These are phyloP conservation scores for Pythium periplocum DNA, from an alignment of 352 stramenopile species.

Conservation along the genomic window DNA sequence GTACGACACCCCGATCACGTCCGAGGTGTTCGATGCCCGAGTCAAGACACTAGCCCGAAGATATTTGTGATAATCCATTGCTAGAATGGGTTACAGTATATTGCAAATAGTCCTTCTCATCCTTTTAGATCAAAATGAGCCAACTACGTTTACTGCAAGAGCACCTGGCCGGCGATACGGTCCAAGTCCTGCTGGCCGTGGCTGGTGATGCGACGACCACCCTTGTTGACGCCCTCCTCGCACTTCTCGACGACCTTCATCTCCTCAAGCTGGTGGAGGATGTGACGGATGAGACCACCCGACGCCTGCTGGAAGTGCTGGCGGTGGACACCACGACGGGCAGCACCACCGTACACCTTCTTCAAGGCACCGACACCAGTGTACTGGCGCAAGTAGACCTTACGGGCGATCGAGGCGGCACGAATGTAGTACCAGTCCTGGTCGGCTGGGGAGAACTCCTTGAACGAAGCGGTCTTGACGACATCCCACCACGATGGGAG, in stretches of 20 bases:
- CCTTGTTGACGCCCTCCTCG: constrained; percentile 87
- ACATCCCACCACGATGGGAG: constrained; percentile 97
- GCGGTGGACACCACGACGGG: constrained; percentile 88
- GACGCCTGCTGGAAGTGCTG: constrained; percentile 96
- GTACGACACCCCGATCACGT: constrained; percentile 93
- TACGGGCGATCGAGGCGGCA: constrained; percentile 96
- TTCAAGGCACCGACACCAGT: constrained; percentile 95
- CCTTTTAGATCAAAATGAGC: constrained; percentile 16
- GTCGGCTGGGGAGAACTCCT: constrained; percentile 96
- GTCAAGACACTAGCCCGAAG: constrained; percentile 86
- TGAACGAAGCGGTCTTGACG: constrained; percentile 97
- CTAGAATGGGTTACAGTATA: constrained; percentile 5
- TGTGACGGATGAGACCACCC: constrained; percentile 96
- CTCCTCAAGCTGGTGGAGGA: constrained; percentile 97
- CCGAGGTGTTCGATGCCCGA: constrained; percentile 89
- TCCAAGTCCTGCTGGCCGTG: constrained; percentile 99
- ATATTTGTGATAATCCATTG: constrained; percentile 56
- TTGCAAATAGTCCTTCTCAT: constrained; percentile 31
- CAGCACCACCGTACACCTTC: constrained; percentile 97
- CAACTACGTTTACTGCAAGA: constrained; percentile 64
- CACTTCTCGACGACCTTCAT: constrained; percentile 98
- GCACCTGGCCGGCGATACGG: constrained; percentile 96
- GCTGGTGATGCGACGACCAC: constrained; percentile 93
- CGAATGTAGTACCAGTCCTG: constrained; percentile 99
- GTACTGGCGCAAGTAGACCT: constrained; percentile 98